Conservation (phyloP, 306 rosid genomes). For the Vigna reflexopilosa region DNA sequence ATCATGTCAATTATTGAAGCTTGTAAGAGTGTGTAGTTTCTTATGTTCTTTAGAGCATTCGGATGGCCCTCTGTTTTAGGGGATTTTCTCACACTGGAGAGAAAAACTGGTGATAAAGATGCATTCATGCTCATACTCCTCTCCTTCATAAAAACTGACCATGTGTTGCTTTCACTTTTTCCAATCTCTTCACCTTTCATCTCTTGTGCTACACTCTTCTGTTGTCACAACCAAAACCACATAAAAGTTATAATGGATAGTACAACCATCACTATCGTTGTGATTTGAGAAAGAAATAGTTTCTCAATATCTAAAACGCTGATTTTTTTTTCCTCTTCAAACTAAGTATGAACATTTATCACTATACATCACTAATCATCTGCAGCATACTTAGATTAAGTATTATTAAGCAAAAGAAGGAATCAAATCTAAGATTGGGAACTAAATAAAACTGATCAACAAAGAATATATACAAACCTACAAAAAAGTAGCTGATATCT, state of each 20-base stretch:
- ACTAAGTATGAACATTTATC: no score
- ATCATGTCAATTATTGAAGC: constrained; percentile 67
- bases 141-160: background rate
- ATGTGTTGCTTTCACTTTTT: constrained; percentile 52
- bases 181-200: constrained; percentile 46
- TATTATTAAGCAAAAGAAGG: no score
- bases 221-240: constrained; percentile 38
- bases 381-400: no score
- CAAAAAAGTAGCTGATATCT: no score
- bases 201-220: constrained; percentile 45
- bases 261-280: background rate
- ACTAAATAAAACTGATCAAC: no score
- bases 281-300: no score
- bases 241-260: constrained; percentile 1
- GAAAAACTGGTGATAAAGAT: constrained; percentile 52
- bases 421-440: no score
- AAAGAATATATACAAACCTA: no score
- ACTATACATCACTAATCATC: no score
- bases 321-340: background rate
- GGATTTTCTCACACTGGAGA: constrained; percentile 47
- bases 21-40: constrained; percentile 59
- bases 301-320: background rate
- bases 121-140: background rate
- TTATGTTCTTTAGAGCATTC: constrained; percentile 71
- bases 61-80: constrained; percentile 79